Base-by-base conservation (phyloP, 179 eudicot species). In the Monotropa hypopitys region DNA sequence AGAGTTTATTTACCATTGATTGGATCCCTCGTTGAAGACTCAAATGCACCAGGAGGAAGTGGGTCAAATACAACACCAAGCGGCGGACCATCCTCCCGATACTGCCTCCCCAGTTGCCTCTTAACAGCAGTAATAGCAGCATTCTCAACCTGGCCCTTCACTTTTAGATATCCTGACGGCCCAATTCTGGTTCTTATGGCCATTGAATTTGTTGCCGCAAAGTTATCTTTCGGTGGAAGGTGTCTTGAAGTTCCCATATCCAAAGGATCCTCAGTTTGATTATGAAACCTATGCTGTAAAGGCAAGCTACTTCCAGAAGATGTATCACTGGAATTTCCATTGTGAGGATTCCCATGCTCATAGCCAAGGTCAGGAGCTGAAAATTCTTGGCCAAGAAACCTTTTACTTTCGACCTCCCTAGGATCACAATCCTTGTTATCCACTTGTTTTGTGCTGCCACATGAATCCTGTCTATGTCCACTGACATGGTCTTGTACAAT, bases 41-140 rank as follows among this genome's bases (percentile, higher is more conserved):
- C 96, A 88, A 95, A 95, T 78, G 98, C 97, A 57, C 86, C 97
- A 49, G 99, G 98, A 75, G 99, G 99, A 84, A 93, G 96, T 33
- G 90, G 88, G 63, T 95, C 97, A 86, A 93, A 95, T 28, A 91
- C 90, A 79, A 93, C 87, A 72, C 94, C 91, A 78, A 95, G 97
- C 9, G 96, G 85, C 47, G 99, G 98, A 66, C 99, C 99, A 86
- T 93, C 97, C 62, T 83, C 91, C 43, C 76, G 72, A 84, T 90
- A 93, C 65, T 87, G 85, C 80, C 90, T 86, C 45, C 98, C 99
- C 46, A 95, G 82, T 83, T 93, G 97, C 87, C 92, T 84, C 85
- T 93, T 95, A 77, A 95, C 98, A 66, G 98, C 93, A 73, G 97
- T 89, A 83, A 95, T 89, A 61, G 98, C 96, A 83, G 86, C 71